A percentile compares a stretch with the other conserved stretches of the same genome.
These are phyloP conservation scores for Lasiosphaeria miniovina DNA, from an alignment of 495 filamentous ascomycete genomes.

Conservation along the genomic window DNA sequence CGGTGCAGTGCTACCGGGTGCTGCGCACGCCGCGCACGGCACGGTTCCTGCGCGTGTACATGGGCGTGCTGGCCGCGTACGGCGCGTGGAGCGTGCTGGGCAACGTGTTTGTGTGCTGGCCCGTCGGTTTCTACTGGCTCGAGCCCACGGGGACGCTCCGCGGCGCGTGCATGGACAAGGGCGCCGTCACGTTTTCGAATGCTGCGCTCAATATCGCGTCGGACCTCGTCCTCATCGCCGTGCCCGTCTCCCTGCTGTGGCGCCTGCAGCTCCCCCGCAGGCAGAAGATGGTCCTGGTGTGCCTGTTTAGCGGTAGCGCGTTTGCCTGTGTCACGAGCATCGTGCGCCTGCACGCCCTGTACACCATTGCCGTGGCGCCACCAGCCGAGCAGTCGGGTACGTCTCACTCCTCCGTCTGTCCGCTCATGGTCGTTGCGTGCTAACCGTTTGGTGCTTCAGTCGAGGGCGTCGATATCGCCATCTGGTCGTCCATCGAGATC, in stretches of 20 bases:
- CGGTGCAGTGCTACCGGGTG: slow-evolving; percentile 30
- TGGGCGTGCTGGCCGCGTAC: slow-evolving; percentile 21
- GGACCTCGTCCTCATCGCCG: slow-evolving; percentile 37
- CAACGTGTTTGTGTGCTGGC: slow-evolving; percentile 41
- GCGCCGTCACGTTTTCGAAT: slow-evolving; percentile 34
- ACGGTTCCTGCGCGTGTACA: slow-evolving; percentile 17
- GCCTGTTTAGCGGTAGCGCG: slow-evolving; percentile 20
- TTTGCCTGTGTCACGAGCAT: slow-evolving; percentile 22
- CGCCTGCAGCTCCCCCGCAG: slow-evolving; percentile 19
- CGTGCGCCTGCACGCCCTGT: slow-evolving; percentile 18
- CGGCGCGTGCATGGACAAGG: slow-evolving; percentile 35
- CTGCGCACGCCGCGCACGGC: slow-evolving; percentile 19
- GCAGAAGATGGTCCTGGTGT: slow-evolving; percentile 21
- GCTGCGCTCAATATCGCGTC: slow-evolving; percentile 41
- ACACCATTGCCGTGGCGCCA: slow-evolving; percentile 14
- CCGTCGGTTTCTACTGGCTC: slow-evolving; percentile 37
- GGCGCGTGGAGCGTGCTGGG: slow-evolving; percentile 26
- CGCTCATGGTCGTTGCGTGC: background rate
- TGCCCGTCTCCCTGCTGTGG: slow-evolving; percentile 35
- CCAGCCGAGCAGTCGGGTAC: slow-evolving; percentile 9
- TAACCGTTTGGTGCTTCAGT: slow-evolving; percentile 9
- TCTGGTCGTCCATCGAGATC: slow-evolving; percentile 50
- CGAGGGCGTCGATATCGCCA: slow-evolving; percentile 31
- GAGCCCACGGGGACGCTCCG: background rate
- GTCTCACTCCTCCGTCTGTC: background rate